Percentiles rank a stretch among this genome's conserved stretches.
Conservation (phyloP, 2,329 filamentous ascomycete genomes). For the Bipolaris victoriae region DNA sequence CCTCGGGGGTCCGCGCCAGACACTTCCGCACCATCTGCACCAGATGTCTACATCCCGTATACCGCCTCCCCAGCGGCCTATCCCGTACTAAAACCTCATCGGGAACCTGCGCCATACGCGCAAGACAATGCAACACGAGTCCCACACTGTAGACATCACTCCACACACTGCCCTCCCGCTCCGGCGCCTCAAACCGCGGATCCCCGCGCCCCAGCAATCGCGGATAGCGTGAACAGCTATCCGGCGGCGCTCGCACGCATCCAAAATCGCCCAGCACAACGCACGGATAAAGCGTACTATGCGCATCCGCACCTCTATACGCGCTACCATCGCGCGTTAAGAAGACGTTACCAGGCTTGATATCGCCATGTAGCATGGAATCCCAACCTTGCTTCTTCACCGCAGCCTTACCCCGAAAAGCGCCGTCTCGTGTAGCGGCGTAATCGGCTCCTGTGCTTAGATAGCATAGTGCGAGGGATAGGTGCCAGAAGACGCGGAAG, state of each 20-base stretch:
- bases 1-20: not conserved
- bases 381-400: constrained; percentile 6
- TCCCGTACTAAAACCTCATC: not conserved
- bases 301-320: too few relatives aligned
- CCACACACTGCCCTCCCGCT: not conserved
- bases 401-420: not conserved
- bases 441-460: constrained; percentile 13
- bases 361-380: constrained; percentile 21
- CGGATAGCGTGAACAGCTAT: not conserved
- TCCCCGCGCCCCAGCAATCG: not conserved
- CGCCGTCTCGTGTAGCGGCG: not conserved
- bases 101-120: constrained; percentile 2
- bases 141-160: constrained; percentile 9
- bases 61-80: not conserved
- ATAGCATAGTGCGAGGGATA: constrained; percentile 20
- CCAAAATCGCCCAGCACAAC: constrained; percentile 25
- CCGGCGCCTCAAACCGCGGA: constrained; percentile 1
- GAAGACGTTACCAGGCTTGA: constrained; percentile 27
- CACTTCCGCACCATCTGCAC: not conserved
- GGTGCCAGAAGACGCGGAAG: constrained; percentile 22
- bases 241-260: not conserved
- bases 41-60: not conserved
- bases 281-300: not conserved
- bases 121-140: constrained; percentile 8
- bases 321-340: constrained; percentile 6